Percentiles rank a stretch among this genome's conserved stretches.
Conservation (phyloP, 2,329 filamentous ascomycete genomes). For the Fusarium lyarnte region DNA sequence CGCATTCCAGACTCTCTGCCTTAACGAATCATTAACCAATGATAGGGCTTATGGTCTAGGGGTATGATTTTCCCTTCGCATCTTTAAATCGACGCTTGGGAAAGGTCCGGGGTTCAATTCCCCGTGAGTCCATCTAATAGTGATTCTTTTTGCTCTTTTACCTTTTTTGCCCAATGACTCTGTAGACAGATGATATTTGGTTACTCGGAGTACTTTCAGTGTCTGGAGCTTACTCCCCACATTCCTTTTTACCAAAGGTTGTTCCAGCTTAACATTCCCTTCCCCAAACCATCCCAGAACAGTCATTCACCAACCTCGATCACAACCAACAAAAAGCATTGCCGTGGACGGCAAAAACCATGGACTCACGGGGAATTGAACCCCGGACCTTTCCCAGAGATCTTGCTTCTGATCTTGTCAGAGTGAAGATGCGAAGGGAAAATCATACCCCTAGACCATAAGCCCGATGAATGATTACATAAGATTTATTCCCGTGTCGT, state of each 20-base stretch:
- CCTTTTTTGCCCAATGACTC: no score
- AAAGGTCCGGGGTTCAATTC: slow-evolving; percentile 31
- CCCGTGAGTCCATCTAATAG: slow-evolving; percentile 21
- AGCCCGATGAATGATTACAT: slow-evolving; percentile 20
- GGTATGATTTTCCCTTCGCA: slow-evolving; percentile 32
- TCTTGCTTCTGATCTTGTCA: neutral
- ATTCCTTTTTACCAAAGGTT: neutral
- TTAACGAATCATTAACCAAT: neutral
- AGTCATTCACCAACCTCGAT: neutral
- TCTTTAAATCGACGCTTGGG: slow-evolving; percentile 10
- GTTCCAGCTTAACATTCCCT: neutral
- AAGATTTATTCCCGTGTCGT: rapidly evolving
- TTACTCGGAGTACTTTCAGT: neutral
- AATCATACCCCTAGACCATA: slow-evolving; percentile 34
- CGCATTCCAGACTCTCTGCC: rapidly evolving
- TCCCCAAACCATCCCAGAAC: neutral
- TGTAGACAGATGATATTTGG: no score
- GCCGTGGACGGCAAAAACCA: neutral
- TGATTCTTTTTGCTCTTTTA: neutral
- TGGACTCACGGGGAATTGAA: slow-evolving; percentile 33
- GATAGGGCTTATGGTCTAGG: slow-evolving; percentile 30
- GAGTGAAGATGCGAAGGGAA: slow-evolving; percentile 25
- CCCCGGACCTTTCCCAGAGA: slow-evolving; percentile 27
- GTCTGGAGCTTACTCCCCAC: rapidly evolving
- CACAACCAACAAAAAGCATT: neutral